phyloP scores from a whole-genome alignment of 257 asterid species.

The Prunella vulgaris region DNA sequence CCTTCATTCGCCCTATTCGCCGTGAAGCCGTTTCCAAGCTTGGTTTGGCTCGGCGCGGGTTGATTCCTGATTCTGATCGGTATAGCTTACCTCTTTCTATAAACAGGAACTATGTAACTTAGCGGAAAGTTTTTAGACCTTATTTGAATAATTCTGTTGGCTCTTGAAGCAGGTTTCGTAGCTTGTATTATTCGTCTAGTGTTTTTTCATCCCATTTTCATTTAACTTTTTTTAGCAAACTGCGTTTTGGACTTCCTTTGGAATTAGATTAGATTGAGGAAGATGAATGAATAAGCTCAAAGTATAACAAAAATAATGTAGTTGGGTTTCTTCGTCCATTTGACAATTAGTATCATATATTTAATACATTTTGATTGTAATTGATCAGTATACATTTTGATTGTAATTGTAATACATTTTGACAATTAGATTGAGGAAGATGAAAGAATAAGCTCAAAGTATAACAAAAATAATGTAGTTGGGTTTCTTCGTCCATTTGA shows the following conservation, averaged over 20 bases:
- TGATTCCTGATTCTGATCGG: conserved; percentile 76
- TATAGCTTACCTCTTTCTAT: conserved; percentile 22
- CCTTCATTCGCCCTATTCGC: conserved; percentile 76
- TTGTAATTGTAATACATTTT: too few relatives aligned
- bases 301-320: neutral
- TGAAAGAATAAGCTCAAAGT: too few relatives aligned
- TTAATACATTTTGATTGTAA: neutral
- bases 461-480: too few relatives aligned
- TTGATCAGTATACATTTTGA: too few relatives aligned
- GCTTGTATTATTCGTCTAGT: neutral
- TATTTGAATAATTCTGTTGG: neutral
- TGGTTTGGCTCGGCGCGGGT: conserved; percentile 51
- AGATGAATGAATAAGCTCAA: neutral
- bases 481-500: neutral
- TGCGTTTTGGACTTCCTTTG: neutral
- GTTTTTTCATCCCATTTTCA: neutral
- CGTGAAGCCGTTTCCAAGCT: conserved; percentile 71
- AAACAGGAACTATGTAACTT: neutral
- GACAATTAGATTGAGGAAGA: too few relatives aligned
- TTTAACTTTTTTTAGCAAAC: neutral
- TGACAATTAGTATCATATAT: neutral
- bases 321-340: neutral
- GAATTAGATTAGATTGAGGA: neutral
- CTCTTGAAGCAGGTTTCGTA: neutral
- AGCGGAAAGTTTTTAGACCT: neutral